These are phyloP conservation scores for Ganoderma leucocontextum DNA, from an alignment of 1,284 basidiomycete genomes.

Conservation along the genomic window DNA sequence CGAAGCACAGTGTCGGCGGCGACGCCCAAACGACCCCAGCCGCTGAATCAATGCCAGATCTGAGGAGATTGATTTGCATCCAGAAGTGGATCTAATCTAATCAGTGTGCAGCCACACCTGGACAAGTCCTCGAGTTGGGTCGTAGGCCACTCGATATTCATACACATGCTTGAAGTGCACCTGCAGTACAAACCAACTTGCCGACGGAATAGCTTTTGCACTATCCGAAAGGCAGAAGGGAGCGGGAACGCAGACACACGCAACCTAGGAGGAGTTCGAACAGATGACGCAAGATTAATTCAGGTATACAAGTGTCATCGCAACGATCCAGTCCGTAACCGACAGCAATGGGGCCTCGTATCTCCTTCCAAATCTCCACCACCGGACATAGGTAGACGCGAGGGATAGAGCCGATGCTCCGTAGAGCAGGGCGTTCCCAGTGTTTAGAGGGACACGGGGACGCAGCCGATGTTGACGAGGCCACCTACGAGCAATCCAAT, in stretches of 20 bases:
- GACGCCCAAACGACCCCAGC: too few relatives aligned
- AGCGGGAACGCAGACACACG: not conserved
- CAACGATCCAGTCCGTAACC: constrained; percentile 1
- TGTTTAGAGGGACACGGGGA: constrained; percentile 33
- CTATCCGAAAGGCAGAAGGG: too few relatives aligned
- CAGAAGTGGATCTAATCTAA: not conserved
- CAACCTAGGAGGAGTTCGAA: not conserved
- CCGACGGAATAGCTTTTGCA: not conserved
- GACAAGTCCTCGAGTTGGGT: too few relatives aligned
- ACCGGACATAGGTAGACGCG: not conserved
- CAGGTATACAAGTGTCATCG: not conserved
- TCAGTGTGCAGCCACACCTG: not conserved
- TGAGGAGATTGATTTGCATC: not conserved
- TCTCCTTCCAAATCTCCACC: not conserved
- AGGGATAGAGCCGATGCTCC: not conserved
- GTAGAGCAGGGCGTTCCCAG: not conserved
- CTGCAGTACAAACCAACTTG: not conserved
- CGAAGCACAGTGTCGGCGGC: not conserved
- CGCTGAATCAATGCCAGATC: too few relatives aligned
- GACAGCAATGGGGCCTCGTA: not conserved
- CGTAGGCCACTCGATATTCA: not conserved
- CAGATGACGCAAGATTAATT: not conserved
- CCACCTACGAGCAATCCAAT: constrained; percentile 18
- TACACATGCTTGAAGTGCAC: not conserved
- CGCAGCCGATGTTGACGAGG: constrained; percentile 36